A percentile compares a stretch with the other conserved stretches of the same genome.
Evolutionary conservation across 2,329 filamentous ascomycete species (phyloP).

Genomic region (Acarospora socialis): DNA sequence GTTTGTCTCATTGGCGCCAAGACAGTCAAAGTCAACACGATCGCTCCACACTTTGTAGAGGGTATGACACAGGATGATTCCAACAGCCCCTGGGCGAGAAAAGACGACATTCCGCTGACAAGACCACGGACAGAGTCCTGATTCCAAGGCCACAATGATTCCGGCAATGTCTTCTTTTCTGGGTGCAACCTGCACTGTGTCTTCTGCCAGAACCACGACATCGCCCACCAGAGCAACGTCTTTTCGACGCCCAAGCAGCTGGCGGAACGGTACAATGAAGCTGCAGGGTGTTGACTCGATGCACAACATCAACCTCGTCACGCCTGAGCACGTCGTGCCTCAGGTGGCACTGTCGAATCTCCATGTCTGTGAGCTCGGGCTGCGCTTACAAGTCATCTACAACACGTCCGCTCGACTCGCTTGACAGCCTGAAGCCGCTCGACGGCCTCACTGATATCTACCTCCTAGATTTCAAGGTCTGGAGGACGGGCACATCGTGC

Average conservation of each 20-base stretch:
- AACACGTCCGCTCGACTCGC: constrained; percentile 71
- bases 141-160: constrained; percentile 68
- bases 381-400: constrained; percentile 64
- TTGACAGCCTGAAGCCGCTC: constrained; percentile 55
- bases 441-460: constrained; percentile 76
- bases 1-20: constrained; percentile 62
- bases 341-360: constrained; percentile 68
- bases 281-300: constrained; percentile 63
- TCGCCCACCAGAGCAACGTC: constrained; percentile 66
- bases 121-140: too few relatives aligned
- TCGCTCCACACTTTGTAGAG: constrained; percentile 78
- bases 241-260: constrained; percentile 68
- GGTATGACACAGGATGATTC: too few relatives aligned
- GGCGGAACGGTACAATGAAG: constrained; percentile 70
- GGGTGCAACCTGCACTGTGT: constrained; percentile 63
- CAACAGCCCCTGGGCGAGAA: too few relatives aligned
- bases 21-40: constrained; percentile 65
- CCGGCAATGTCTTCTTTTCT: constrained; percentile 67
- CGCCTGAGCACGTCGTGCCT: constrained; percentile 74
- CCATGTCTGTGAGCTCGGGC: constrained; percentile 53
- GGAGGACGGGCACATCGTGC: constrained; percentile 50
- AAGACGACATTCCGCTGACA: too few relatives aligned
- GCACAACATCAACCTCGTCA: constrained; percentile 85
- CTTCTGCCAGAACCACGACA: constrained; percentile 69
- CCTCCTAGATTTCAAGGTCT: constrained; percentile 79